Base-by-base conservation (phyloP, 345 rosid genomes). In the Populus ilicifolia region DNA sequence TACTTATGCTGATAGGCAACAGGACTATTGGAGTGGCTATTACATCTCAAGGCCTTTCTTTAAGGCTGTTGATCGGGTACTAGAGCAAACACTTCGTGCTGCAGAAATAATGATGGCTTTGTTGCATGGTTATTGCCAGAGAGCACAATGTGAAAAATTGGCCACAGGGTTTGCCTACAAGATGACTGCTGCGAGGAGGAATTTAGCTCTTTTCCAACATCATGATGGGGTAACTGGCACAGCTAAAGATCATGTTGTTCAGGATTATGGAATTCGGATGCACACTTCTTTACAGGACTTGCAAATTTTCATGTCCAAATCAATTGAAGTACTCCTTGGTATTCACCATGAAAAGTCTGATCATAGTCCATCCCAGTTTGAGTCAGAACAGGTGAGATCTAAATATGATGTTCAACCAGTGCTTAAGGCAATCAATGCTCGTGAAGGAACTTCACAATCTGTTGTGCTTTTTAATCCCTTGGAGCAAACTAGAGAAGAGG, bases 21-120 rank as follows among this genome's bases (percentile, higher is more conserved):
- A 92, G 75, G 98, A 96, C 83, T 94, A 96, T 74, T 94, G 99
- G 99, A 96, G 99, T 84, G 99, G 99, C 71, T 96, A 96, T 87
- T 96, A 96, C 78, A 97, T 94, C 63, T 96, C 99, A 54, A 91
- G 99, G 79, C 99, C 99, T 66, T 93, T 96, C 80, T 96, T 96
- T 79, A 96, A 96, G 89, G 98, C 97, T 74, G 98, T 96, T 82
- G 97, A 96, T 86, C 90, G 99, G 30, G 97, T 94, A 7, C 87
- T 96, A 1, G 99, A 96, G 85, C 94, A 93, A 46, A 88, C 95
- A 5, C 93, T 96, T 65, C 97, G 97, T 80, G 93, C 97, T 25
- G 77, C 98, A 0, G 99, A 96, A 86, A 92, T 92, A 82, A 86
- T 96, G 93, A 85, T 92, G 87, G 88, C 97, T 73, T 87, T 93